Evolutionary conservation across 345 rosid genomes (phyloP), one percentile per base, ranked within the genome.

Genomic region (Euphorbia pulcherrima): DNA sequence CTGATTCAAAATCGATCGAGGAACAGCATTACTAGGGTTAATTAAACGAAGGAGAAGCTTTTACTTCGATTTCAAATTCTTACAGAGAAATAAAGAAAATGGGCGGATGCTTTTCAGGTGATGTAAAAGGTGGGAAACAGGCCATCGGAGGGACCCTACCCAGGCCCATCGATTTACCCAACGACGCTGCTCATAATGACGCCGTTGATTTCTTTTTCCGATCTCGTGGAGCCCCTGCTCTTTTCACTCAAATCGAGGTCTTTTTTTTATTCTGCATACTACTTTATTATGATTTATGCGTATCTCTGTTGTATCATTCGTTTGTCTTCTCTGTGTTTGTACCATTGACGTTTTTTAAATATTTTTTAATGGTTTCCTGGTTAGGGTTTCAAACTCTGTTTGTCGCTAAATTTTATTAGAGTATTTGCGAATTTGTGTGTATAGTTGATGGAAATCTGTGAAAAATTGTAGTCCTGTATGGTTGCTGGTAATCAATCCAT

Each of bases 241-340:
- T 88, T 54, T 79, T 79, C 68, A 81, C 92, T 1, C 92, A 74
- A 71, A 71, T 92, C 39, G 98, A 92, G 98, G 96, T 92, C 58
- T 54, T 17, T n/a, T n/a, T 37, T 46, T 24, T 11, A 40, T 35
- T 17, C 7, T 27, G 29, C 17, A 2, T 60, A n/a, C 23, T 55
- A 7, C 51, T 8, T 65, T 5, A 21, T 48, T 30, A 33, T 35
- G 0, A 13, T 0, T 52, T 30, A 33, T 35, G 0, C 23, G 2
- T 52, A 21, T n/a, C 0, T 63, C 3, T n/a, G 20, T 20, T 29
- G 18, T 8, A 14, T n/a, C 35, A 21, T 18, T 33, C 18, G 17
- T 37, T 60, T 30, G 21, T 17, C 20, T 17, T 35, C 14, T 46
- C 11, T 1, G 28, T 37, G 47, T 60, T 37, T 60, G 64, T 60